These are phyloP conservation scores for Gremmenia infestans DNA, from an alignment of 2,329 filamentous ascomycete species.

Conservation along the genomic window DNA sequence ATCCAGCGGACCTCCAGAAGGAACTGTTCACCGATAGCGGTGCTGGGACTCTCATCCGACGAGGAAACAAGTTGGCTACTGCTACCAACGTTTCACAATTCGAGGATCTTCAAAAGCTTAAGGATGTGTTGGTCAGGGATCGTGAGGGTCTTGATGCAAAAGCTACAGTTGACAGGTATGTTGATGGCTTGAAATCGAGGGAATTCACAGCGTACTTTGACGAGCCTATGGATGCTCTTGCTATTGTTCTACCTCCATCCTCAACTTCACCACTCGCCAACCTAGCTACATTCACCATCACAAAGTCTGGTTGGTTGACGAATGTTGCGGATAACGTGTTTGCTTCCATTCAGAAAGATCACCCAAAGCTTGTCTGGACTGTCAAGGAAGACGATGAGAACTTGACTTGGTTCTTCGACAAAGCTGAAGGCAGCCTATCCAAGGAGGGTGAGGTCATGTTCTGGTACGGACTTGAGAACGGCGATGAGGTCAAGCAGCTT, in stretches of 20 bases:
- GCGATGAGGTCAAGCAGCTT: constrained; percentile 74
- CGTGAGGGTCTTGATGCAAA: constrained; percentile 75
- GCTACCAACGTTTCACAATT: constrained; percentile 69
- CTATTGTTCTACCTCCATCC: constrained; percentile 74
- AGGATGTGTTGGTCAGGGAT: constrained; percentile 76
- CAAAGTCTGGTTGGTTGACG: constrained; percentile 88
- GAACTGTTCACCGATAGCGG: constrained; percentile 96
- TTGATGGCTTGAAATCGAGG: constrained; percentile 70
- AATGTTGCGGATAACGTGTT: constrained; percentile 97
- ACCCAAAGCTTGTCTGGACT: constrained; percentile 90
- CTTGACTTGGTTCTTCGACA: constrained; percentile 96
- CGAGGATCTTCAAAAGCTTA: constrained; percentile 69
- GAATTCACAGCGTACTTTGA: constrained; percentile 94
- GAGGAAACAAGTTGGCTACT: constrained; percentile 82
- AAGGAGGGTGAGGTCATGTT: constrained; percentile 86
- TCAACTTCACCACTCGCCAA: constrained; percentile 67
- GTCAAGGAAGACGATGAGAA: constrained; percentile 96
- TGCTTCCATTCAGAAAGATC: constrained; percentile 87
- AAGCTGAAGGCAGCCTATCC: constrained; percentile 87
- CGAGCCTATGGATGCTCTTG: constrained; percentile 87
- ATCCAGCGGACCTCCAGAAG: constrained; percentile 91
- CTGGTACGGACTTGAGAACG: constrained; percentile 78
- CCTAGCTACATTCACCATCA: constrained; percentile 85
- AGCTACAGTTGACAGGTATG: constrained; percentile 80
- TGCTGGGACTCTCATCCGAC: constrained; percentile 85